phyloP scores from a whole-genome alignment of 345 rosid genomes.

The Citrus mangshanensis region DNA sequence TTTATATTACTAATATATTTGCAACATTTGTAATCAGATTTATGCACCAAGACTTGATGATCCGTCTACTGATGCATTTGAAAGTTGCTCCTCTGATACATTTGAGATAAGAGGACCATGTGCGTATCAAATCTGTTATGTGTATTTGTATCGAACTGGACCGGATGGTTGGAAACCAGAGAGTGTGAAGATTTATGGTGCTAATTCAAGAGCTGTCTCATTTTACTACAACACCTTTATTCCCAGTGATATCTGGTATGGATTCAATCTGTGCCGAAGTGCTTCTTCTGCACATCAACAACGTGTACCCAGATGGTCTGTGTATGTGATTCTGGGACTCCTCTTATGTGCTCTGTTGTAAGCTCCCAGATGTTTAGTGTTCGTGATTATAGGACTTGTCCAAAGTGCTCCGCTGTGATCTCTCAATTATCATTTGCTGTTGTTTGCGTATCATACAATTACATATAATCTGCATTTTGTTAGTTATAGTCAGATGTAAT shows the following conservation, averaged over 20 bases:
- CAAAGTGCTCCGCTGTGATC: background rate
- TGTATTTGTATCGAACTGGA: conserved; percentile 74
- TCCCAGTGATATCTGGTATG: conserved; percentile 73
- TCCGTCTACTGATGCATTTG: conserved; percentile 55
- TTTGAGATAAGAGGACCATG: conserved; percentile 76
- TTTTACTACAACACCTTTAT: conserved; percentile 53
- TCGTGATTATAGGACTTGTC: background rate
- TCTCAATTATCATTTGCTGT: background rate
- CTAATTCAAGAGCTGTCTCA: conserved; percentile 39
- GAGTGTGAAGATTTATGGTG: conserved; percentile 46
- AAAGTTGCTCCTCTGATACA: conserved; percentile 75
- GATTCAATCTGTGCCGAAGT: conserved; percentile 57
- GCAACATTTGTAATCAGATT: conserved; percentile 37
- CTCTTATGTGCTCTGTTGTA: conserved; percentile 31
- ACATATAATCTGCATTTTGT: background rate
- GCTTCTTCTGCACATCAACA: conserved; percentile 36
- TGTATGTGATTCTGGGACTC: conserved; percentile 21
- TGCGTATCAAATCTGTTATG: conserved; percentile 65
- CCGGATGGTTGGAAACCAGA: conserved; percentile 86
- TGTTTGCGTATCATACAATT: background rate
- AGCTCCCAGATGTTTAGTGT: background rate
- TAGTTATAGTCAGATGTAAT: background rate
- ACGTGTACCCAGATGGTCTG: conserved; percentile 7
- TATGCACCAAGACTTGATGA: conserved; percentile 79
- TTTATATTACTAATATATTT: background rate